phyloP scores from a whole-genome alignment of 1,284 basidiomycete genomes.

The Testicularia cyperi region DNA sequence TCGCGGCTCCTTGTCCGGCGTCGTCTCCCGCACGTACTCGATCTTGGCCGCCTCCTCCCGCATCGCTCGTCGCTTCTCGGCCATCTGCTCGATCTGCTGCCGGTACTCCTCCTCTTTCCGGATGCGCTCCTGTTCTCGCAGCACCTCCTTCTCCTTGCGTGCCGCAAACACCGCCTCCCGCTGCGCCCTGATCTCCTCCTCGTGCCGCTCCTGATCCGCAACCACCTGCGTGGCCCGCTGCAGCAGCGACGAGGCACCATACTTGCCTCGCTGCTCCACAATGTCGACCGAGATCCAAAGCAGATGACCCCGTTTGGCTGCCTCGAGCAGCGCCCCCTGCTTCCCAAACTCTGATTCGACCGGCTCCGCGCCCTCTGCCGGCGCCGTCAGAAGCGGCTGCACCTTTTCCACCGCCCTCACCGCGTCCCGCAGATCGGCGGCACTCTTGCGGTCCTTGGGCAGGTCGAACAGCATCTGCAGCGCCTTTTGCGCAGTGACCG shows the following conservation, averaged over 20 bases:
- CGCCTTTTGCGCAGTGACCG: slow-evolving; percentile 54
- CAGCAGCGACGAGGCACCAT: slow-evolving; percentile 49
- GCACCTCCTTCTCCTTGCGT: slow-evolving; percentile 44
- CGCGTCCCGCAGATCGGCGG: slow-evolving; percentile 40
- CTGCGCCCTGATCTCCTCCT: slow-evolving; percentile 35
- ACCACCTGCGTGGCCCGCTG: slow-evolving; percentile 37
- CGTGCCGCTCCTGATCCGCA: slow-evolving; percentile 44
- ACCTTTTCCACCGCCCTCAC: slow-evolving; percentile 41
- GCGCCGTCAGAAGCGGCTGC: slow-evolving; percentile 27
- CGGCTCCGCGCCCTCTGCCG: slow-evolving; percentile 6
- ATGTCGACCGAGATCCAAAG: slow-evolving; percentile 53
- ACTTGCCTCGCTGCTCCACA: slow-evolving; percentile 57
- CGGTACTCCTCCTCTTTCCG: slow-evolving; percentile 47
- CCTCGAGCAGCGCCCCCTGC: slow-evolving; percentile 34
- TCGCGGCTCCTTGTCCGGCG: slow-evolving; percentile 31
- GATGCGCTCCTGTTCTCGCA: slow-evolving; percentile 41
- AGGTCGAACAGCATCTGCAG: slow-evolving; percentile 56
- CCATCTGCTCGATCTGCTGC: slow-evolving; percentile 47
- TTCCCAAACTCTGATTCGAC: slow-evolving; percentile 16
- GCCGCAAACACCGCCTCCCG: slow-evolving; percentile 39
- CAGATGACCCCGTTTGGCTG: slow-evolving; percentile 44
- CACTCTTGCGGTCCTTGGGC: slow-evolving; percentile 37
- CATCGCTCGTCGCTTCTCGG: slow-evolving; percentile 43
- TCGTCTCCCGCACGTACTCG: slow-evolving; percentile 45
- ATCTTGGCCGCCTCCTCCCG: slow-evolving; percentile 51